These are phyloP conservation scores for Physcomitrellopsis africana DNA, from an alignment of 225 moss, liverwort and hornwort genomes.

Conservation along the genomic window DNA sequence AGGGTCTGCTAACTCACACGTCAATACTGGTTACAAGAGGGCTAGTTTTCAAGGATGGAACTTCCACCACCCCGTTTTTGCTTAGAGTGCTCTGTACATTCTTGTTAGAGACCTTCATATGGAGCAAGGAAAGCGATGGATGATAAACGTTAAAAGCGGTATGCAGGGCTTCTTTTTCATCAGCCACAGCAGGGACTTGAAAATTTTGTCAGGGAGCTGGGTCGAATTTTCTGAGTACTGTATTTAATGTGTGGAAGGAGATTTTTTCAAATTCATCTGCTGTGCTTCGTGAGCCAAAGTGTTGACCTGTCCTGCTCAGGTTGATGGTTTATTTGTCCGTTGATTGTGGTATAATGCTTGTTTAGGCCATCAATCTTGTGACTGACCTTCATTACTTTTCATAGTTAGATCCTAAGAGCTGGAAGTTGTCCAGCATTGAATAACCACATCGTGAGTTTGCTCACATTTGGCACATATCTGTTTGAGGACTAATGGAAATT, in stretches of 20 bases:
- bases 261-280: constrained; percentile 15
- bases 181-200: constrained; percentile 12
- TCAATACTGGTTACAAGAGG: constrained; percentile 24
- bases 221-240: constrained; percentile 33
- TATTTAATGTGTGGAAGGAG: constrained; percentile 17
- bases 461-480: no score
- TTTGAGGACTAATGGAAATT: no score
- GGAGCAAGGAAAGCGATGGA: constrained; percentile 21
- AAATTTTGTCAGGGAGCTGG: constrained; percentile 14
- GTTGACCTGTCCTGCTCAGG: no score
- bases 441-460: no score
- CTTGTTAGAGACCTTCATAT: constrained; percentile 10
- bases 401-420: no score
- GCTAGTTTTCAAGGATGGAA: constrained; percentile 12
- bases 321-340: no score
- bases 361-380: no score
- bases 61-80: constrained; percentile 21
- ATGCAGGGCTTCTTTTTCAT: constrained; percentile 16
- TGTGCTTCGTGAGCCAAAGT: no score
- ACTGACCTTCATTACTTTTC: no score
- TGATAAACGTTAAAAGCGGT: neutral
- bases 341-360: no score
- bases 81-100: constrained; percentile 22
- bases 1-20: neutral
- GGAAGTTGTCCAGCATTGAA: no score